Percentiles rank a stretch among this genome's conserved stretches.
These are phyloP conservation scores for Lasiodiplodia gonubiensis DNA, from an alignment of 2,329 filamentous ascomycete species.

Conservation along the genomic window DNA sequence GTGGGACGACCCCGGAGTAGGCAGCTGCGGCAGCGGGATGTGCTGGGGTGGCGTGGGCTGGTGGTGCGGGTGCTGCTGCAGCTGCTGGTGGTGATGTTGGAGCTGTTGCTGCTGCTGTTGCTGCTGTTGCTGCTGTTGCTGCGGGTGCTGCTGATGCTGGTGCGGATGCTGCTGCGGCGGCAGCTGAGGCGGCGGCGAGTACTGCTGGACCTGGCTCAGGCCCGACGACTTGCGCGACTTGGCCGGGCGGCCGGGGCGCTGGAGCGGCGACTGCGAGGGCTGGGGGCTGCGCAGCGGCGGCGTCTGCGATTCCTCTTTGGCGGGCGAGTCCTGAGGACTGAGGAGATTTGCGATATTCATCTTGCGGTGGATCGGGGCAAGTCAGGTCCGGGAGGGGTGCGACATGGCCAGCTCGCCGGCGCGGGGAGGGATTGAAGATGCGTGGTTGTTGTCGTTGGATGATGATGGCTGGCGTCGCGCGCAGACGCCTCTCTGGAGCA, in stretches of 20 bases:
- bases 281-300: constrained; percentile 31
- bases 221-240: constrained; percentile 49
- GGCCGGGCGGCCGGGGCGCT: constrained; percentile 35
- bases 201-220: constrained; percentile 49
- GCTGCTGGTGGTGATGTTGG: constrained; percentile 14
- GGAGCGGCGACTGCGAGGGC: constrained; percentile 39
- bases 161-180: constrained; percentile 13
- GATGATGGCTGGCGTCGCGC: constrained; percentile 4
- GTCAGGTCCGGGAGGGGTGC: constrained; percentile 13
- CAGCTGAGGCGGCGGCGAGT: constrained; percentile 37
- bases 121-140: constrained; percentile 9
- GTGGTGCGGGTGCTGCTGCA: constrained; percentile 10
- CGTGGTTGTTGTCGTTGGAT: background rate
- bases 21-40: constrained; percentile 15
- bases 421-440: constrained; percentile 10
- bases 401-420: constrained; percentile 14
- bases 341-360: constrained; percentile 59
- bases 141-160: background rate
- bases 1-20: constrained; percentile 10
- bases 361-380: background rate
- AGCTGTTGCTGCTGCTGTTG: background rate
- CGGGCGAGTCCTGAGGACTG: constrained; percentile 54
- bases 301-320: constrained; percentile 42
- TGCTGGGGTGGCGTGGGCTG: constrained; percentile 4
- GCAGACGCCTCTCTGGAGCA: constrained; percentile 11